Base-by-base conservation (phyloP, 2,329 filamentous ascomycete species). In the Aureobasidium sp. region DNA sequence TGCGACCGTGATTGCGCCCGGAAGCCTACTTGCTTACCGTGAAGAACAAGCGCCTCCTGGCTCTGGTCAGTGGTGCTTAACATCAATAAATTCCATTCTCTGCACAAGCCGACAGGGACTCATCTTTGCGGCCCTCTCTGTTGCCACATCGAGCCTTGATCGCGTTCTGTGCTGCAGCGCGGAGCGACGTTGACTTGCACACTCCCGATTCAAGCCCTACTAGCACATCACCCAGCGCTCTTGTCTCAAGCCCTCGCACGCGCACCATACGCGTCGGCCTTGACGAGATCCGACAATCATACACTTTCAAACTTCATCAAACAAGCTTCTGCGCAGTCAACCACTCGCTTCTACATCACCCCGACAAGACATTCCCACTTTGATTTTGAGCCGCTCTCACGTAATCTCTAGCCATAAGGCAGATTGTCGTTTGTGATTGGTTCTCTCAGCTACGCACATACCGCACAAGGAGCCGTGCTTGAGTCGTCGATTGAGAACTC, bases 1-100 rank as follows among this genome's bases (percentile, higher is more conserved):
- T 30, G 56, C 53, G 56, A 57, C 49, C 37, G 53, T 57, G 53
- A 49, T 25, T 57, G 39, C 50, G 32, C 39, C 47, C 53, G 53
- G 32, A 30, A 49, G 48, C 25, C 40, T 48, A 16, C 45, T 50
- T 50, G 48, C 48, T 51, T 34, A 51, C 48, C 25, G 25, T 51
- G 48, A 51, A 50, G 34, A 21, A 40, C 25, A 51, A 41, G 48
- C 48, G 37, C 48, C 25, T 51, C 39, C 48, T 51, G 48, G 48
- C 48, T 51, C 48, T 41, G 48, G 29, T 34, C 45, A 53, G 54
- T 47, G 42, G 51, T 47, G 42, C 48, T 48, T 45, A 42, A 22
- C 54, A 56, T 29, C 54, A 49, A 53, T 51, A 51, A 51, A 19
- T 51, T 39, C 16, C 45, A 29, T 41, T 22, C 25, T 34, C 47